Evolutionary conservation across 1,139 yeast genomes (phyloP), one percentile per base, ranked within the genome.

Genomic region (Geotrichum reessii): DNA sequence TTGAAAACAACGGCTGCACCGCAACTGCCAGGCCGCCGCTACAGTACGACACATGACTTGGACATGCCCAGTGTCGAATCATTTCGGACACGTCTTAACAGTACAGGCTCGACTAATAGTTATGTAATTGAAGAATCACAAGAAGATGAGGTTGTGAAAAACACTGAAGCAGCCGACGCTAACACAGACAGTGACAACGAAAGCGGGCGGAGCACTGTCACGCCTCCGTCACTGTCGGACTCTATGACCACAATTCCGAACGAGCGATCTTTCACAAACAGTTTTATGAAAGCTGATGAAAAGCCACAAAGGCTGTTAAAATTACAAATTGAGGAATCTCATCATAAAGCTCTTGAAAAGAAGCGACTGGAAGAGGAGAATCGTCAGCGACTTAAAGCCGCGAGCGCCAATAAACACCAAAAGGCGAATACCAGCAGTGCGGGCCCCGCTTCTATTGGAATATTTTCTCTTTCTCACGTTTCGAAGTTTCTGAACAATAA

Each of bases 1-100:
- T 62, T 71, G 24, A 69, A 65, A 47, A 64, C 67, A 22, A 52
- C 61, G 3, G 54, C 59, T 8, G 50, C 54, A n/a, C 61, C 63
- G 17, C 58, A 50, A 17, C 53, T 52, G 12, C 56, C 56, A 1
- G 56, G 58, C 14, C 46, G 66, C 47, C 52, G 60, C 50, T 54
- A 61, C 52, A 44, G 65, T 44, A 37, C 60, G 51, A 53, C 50
- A 48, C 51, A 54, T 33, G 46, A 48, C 19, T 28, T 57, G 51
- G 53, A 53, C 31, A 47, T 44, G 47, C 47, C n/a, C 31, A 50
- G 46, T 19, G 25, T 44, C 19, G 49, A 24, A 19, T 51, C 48
- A n/a, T 50, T 52, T 37, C 49, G 50, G 31, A 58, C 51, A 42
- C 57, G 53, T 17, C 54, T 52, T 27, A 55, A 52, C 58, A 64